Evolutionary conservation across 1,284 basidiomycete species (phyloP), one percentile per base, ranked within the genome.

Genomic region (Cutaneotrichosporon sp.): DNA sequence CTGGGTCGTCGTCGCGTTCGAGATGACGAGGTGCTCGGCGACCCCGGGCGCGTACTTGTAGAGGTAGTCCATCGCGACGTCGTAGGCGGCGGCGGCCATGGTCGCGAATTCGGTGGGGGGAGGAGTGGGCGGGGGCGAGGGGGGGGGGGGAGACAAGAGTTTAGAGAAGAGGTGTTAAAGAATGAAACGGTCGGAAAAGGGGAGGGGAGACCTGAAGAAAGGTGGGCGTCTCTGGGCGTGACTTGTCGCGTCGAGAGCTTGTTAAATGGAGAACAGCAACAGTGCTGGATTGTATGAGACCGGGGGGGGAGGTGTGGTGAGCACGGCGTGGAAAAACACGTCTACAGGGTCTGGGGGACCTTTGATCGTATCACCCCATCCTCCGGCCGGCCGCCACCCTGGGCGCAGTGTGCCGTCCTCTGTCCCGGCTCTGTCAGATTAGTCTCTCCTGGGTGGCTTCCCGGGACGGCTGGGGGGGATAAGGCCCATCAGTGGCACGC

Each of bases 1-100:
- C 64, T 74, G 69, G 27, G 74, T 63, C 24, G 68, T 64, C 45
- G 79, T 77, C 2, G 79, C 68, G 60, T 80, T 79, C 59, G 70
- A 63, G 52, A 69, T 66, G 20, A 68, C 68, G 59, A 79, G 67
- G 42, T 75, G 72, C 38, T 75, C 71, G 10, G 74, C 73, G 53
- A 77, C 57, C 50, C 66, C 62, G 4, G 77, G 77, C 38, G 72
- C 72, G 65, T 72, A 72, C 67, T 78, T 73, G 63, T 73, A 63
- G 54, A 77, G n/a, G 43, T 72, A 66, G 58, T 74, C 71, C 67
- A 73, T 69, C 14, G 74, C 74, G 47, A 67, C 60, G 27, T 70
- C 56, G 66, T 67, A 64, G 16, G 34, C 58, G 33, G 63, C 53
- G 36, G 65, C 47, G 53, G 73, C 66, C 74, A 73, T 76, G 45